These are phyloP conservation scores for Chlorella ohadii DNA, from an alignment of 139 green algal species.

Conservation along the genomic window DNA sequence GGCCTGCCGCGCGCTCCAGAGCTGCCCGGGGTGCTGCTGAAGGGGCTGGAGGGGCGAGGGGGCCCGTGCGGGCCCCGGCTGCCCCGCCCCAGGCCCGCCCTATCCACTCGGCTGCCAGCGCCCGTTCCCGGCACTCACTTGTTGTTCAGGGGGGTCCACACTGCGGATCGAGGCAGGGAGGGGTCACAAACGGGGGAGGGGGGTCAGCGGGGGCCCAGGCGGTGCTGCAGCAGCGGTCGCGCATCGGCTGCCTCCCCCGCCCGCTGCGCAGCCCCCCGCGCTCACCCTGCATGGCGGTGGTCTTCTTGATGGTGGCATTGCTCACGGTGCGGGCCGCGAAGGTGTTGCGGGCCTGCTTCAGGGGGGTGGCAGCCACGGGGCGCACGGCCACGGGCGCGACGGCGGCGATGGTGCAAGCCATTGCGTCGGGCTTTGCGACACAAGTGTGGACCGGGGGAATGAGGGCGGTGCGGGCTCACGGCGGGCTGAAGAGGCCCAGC, in stretches of 20 bases:
- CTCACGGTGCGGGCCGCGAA: conserved; percentile 36
- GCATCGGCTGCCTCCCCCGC: too few species aligned
- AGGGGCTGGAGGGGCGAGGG: neutral
- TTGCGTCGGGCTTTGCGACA: neutral
- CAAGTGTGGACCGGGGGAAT: neutral
- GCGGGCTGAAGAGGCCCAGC: neutral
- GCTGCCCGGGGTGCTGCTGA: neutral
- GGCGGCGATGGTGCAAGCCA: conserved; percentile 44
- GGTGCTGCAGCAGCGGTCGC: neutral
- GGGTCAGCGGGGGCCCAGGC: neutral
- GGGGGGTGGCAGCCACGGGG: neutral
- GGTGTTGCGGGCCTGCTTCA: conserved; percentile 45
- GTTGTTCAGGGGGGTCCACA: conserved; percentile 65
- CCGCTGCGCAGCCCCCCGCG: neutral
- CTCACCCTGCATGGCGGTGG: conserved; percentile 37
- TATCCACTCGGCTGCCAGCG: neutral
- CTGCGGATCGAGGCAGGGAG: neutral
- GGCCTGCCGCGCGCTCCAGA: neutral
- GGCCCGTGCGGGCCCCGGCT: neutral
- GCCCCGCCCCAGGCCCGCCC: neutral
- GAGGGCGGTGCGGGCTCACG: neutral
- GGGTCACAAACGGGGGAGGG: neutral
- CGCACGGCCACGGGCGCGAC: conserved; percentile 29
- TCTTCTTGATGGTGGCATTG: conserved; percentile 51
- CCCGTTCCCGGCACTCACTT: conserved; percentile 39